Conservation (phyloP, 2,329 filamentous ascomycete species). For the Sporothrix pallida region DNA sequence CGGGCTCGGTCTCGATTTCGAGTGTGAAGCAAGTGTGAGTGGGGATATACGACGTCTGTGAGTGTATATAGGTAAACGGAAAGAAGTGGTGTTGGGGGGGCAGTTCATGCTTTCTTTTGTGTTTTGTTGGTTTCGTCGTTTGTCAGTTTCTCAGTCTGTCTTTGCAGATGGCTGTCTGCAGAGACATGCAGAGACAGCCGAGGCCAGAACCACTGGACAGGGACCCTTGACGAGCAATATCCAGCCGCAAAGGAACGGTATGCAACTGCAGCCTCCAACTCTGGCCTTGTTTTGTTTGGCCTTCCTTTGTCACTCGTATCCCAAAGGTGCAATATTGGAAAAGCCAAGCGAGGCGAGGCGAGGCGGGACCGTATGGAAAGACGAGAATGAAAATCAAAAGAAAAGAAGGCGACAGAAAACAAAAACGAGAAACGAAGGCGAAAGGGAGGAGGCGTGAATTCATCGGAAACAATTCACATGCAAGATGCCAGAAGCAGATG, state of each 20-base stretch:
- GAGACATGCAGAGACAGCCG: not conserved
- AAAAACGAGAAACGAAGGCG: not conserved
- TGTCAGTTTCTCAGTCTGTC: not conserved
- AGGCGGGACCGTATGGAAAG: not conserved
- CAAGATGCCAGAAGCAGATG: slow-evolving; percentile 8
- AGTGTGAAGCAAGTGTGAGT: not conserved
- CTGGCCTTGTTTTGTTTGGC: not conserved
- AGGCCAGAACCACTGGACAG: slow-evolving; percentile 11
- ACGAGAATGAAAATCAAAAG: not conserved
- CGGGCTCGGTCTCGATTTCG: slow-evolving; percentile 15
- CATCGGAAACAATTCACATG: not conserved
- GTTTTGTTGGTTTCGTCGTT: not conserved
- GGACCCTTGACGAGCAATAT: slow-evolving; percentile 8
- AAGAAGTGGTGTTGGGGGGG: not conserved
- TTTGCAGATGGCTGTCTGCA: not conserved
- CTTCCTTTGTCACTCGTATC: not conserved
- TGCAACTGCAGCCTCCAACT: not conserved
- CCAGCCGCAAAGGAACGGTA: not conserved
- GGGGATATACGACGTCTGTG: slow-evolving; percentile 2
- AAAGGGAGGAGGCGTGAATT: slow-evolving; percentile 26
- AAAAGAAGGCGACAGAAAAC: not conserved
- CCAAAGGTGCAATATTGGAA: no score
- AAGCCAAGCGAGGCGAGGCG: not conserved
- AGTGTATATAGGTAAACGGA: no score
- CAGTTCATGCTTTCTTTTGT: slow-evolving; percentile 23